Conservation (phyloP, 2,329 filamentous ascomycete genomes). For the Stemphylium vesicarium region DNA sequence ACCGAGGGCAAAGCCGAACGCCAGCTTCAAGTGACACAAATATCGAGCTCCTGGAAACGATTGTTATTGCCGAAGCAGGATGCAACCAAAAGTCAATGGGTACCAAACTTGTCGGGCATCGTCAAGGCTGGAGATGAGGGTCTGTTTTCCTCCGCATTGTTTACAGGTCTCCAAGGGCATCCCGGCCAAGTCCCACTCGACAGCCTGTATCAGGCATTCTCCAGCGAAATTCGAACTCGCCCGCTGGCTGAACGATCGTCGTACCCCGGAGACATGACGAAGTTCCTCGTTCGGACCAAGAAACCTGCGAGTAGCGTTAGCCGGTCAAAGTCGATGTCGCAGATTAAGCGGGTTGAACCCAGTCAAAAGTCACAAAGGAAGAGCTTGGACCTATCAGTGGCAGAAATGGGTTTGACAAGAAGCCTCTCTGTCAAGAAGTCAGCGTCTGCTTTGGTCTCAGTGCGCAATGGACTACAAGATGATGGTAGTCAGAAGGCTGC, state of each 20-base stretch:
- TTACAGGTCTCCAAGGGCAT: conserved; percentile 29
- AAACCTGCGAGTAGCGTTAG: conserved; percentile 14
- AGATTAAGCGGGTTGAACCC: conserved; percentile 16
- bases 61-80: conserved; percentile 28
- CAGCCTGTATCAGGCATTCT: conserved; percentile 35
- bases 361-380: conserved; percentile 19
- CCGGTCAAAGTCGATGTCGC: conserved; percentile 29
- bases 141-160: conserved; percentile 34
- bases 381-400: conserved; percentile 24
- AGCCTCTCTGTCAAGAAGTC: conserved; percentile 25
- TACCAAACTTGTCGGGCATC: conserved; percentile 38
- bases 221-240: conserved; percentile 29
- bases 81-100: conserved; percentile 22
- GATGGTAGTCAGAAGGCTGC: conserved; percentile 4
- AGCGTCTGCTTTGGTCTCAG: conserved; percentile 18
- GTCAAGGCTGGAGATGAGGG: conserved; percentile 45
- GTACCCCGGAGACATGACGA: conserved; percentile 32
- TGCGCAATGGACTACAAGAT: conserved; percentile 17
- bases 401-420: conserved; percentile 23
- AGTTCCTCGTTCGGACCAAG: conserved; percentile 29
- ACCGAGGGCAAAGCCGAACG: conserved; percentile 20
- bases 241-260: conserved; percentile 28
- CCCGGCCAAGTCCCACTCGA: conserved; percentile 35
- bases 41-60: conserved; percentile 28
- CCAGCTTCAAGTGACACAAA: conserved; percentile 19